Conservation (phyloP, 2,329 filamentous ascomycete species). For the Paracorniculantispora psalliotae region DNA sequence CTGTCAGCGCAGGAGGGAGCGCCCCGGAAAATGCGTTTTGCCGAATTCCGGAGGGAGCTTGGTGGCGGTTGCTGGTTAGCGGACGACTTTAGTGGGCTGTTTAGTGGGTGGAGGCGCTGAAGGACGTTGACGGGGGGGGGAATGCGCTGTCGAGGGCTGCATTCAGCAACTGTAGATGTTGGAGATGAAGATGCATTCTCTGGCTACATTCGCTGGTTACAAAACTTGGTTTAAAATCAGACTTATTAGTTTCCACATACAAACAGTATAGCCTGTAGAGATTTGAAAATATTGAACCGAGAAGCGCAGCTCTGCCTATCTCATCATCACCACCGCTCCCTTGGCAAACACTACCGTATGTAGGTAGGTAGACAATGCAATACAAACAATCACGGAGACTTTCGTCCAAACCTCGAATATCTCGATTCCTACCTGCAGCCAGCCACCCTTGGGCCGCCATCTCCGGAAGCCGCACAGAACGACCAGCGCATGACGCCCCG, state of each 20-base stretch:
- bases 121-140: not conserved
- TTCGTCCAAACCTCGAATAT: not conserved
- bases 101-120: conserved; percentile 1
- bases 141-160: not conserved
- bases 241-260: too few relatives aligned
- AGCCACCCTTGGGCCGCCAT: not conserved
- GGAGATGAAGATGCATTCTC: too few relatives aligned
- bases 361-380: not conserved
- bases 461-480: not conserved
- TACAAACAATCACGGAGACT: not conserved
- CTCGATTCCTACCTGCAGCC: not conserved
- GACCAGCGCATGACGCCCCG: not conserved
- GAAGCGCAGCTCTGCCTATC: too few relatives aligned
- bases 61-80: not conserved
- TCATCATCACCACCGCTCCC: too few relatives aligned
- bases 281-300: too few relatives aligned
- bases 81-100: not conserved
- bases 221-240: too few relatives aligned
- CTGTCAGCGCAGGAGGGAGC: not conserved
- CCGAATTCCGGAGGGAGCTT: conserved; percentile 15
- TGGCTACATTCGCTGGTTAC: too few relatives aligned
- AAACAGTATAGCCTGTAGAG: too few relatives aligned
- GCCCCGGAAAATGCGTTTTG: conserved; percentile 16
- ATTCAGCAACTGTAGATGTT: too few relatives aligned
- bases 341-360: not conserved